Percentiles rank a stretch among this genome's conserved stretches.
phyloP scores from a whole-genome alignment of 2,329 filamentous ascomycete genomes.

The Zymoseptoria brevis region DNA sequence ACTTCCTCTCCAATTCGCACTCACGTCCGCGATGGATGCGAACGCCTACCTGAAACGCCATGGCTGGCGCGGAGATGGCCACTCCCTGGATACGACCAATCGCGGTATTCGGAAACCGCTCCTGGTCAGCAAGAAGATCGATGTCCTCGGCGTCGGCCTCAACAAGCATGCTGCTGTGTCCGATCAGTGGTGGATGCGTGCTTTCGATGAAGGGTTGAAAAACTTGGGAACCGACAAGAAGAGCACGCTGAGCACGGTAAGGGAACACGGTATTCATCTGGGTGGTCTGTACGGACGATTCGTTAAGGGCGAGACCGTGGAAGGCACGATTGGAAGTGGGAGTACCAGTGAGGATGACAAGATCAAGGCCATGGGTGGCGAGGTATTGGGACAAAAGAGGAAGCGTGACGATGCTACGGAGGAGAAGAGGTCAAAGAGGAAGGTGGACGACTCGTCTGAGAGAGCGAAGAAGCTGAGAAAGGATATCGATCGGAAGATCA shows the following conservation, averaged over 20 bases:
- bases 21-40: conserved; percentile 59
- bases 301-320: conserved; percentile 69
- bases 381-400: conserved; percentile 2
- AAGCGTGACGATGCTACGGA: background rate
- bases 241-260: conserved; percentile 44
- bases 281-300: conserved; percentile 74
- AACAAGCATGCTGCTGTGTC: conserved; percentile 55
- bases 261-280: conserved; percentile 39
- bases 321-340: conserved; percentile 53
- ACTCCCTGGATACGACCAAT: conserved; percentile 71
- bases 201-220: conserved; percentile 84
- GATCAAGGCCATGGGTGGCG: conserved; percentile 4
- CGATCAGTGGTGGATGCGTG: conserved; percentile 96
- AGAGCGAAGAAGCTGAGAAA: conserved; percentile 1
- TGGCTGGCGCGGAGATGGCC: conserved; percentile 83
- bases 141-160: conserved; percentile 73
- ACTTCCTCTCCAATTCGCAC: conserved; percentile 2
- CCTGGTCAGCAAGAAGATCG: conserved; percentile 72
- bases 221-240: conserved; percentile 57
- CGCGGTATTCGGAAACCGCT: conserved; percentile 77
- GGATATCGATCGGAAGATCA: background rate
- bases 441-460: conserved; percentile 1
- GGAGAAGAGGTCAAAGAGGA: background rate
- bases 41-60: conserved; percentile 73
- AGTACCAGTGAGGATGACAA: conserved; percentile 6